Base-by-base conservation (phyloP, 164 flowering plant genomes). In the Dillenia turbinata region DNA sequence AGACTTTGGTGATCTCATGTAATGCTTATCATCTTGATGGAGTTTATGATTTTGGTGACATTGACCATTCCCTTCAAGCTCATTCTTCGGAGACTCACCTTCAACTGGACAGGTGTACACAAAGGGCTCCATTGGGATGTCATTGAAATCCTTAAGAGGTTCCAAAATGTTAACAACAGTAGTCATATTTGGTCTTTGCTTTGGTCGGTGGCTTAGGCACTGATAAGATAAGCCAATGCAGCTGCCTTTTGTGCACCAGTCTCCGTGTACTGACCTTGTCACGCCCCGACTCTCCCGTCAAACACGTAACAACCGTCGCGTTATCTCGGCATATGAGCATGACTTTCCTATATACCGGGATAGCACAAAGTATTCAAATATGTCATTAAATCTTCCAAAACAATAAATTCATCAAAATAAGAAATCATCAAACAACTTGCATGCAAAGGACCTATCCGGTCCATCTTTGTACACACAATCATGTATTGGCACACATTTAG, bases 141-240 rank as follows among this genome's bases (percentile, higher is more conserved):
- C 88, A 16, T 74, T 74, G 45, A 46, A 63, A 57, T 73, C 71
- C 57, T 73, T 62, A 47, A 87, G 75, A 0, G 85, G 81, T 66
- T 82, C 90, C 61, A 87, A 50, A 3, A 63, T 73, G 56, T 68
- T 61, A 14, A 85, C 84, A 53, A 87, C 85, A 9, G 33, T 33
- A 17, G 76, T 71, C 81, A 85, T 85, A 0, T 64, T 61, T 1
- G 90, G 93, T 49, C 93, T 74, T 9, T 70, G 74, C 69, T 83
- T 85, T 2, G 90, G 87, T 57, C 83, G 33, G 64, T 73, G 76
- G 73, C 88, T 85, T 14, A 87, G 71, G 75, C 93, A 87, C 54
- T 67, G 78, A 62, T 85, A n/a, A n/a, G n/a, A n/a, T n/a, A 85
- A 47, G 93, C 93, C 56, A 87, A 49, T 58, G 78, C 70, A 3